Evolutionary conservation across 305 asterid genomes (phyloP).

Genomic region (Solanum chacoense): DNA sequence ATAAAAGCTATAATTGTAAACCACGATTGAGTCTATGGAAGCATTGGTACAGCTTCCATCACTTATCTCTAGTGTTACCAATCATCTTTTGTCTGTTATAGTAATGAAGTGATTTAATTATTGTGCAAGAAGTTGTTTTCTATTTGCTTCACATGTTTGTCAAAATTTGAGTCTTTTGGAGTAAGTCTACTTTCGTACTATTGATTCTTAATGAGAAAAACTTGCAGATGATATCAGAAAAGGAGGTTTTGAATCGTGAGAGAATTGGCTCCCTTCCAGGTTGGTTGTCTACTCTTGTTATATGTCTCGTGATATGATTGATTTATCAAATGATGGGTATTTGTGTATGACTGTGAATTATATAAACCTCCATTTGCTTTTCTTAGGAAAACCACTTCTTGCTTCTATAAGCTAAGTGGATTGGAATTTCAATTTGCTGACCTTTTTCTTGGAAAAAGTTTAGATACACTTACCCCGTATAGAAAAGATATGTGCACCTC

Average conservation of each 20-base stretch:
- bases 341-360: neutral
- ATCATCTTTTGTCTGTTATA: neutral
- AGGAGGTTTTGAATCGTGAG: slow-evolving; percentile 23
- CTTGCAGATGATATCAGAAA: slow-evolving; percentile 53
- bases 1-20: neutral
- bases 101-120: neutral
- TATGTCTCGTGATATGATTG: neutral
- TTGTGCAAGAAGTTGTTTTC: neutral
- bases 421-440: neutral
- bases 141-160: neutral
- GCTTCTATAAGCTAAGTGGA: neutral
- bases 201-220: neutral
- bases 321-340: neutral
- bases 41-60: neutral
- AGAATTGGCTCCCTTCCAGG: slow-evolving; percentile 73
- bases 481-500: neutral
- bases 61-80: neutral
- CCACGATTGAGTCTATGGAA: neutral
- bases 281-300: slow-evolving; percentile 16
- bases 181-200: neutral
- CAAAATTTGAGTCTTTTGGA: neutral
- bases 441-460: neutral
- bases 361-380: neutral
- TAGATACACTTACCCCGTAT: neutral
- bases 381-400: neutral